These are phyloP conservation scores for Baudoinia panamericana DNA, from an alignment of 495 filamentous ascomycete species.

Conservation along the genomic window DNA sequence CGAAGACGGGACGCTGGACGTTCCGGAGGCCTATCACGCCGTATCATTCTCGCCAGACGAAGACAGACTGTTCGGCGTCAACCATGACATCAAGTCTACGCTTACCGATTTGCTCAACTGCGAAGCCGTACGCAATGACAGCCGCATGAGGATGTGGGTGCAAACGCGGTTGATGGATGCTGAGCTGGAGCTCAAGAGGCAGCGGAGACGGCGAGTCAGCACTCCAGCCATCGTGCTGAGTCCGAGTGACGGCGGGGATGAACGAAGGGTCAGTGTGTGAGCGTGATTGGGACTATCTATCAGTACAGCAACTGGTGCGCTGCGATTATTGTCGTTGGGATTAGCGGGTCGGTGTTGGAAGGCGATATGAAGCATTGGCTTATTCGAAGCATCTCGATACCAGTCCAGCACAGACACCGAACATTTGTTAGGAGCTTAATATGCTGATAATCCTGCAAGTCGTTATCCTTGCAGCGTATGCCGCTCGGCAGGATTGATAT, in stretches of 20 bases:
- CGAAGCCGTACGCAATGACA: conserved; percentile 40
- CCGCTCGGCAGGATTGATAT: too few species aligned
- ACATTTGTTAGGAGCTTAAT: too few species aligned
- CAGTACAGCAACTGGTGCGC: too few species aligned
- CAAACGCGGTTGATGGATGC: conserved; percentile 51
- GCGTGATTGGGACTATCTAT: too few species aligned
- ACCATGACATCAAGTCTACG: conserved; percentile 50
- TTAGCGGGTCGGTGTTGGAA: too few species aligned
- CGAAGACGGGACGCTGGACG: conserved; percentile 25
- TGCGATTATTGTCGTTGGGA: too few species aligned
- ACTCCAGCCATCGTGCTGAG: conserved; percentile 1
- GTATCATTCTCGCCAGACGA: conserved; percentile 27
- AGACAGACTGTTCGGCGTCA: conserved; percentile 43
- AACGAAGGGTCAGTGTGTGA: not conserved
- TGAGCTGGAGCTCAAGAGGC: conserved; percentile 41
- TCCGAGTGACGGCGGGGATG: not conserved
- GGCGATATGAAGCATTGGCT: too few species aligned
- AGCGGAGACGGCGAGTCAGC: conserved; percentile 16
- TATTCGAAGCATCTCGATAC: too few species aligned
- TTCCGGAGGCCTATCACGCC: conserved; percentile 5
- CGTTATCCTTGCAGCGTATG: too few species aligned
- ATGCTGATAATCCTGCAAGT: too few species aligned
- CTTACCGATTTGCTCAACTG: conserved; percentile 55
- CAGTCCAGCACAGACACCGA: too few species aligned
- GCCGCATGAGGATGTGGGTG: conserved; percentile 47